Evolutionary conservation across 176 grass and related monocot genomes (phyloP), one percentile per base, ranked within the genome.

Genomic region (Eleusine indica): DNA sequence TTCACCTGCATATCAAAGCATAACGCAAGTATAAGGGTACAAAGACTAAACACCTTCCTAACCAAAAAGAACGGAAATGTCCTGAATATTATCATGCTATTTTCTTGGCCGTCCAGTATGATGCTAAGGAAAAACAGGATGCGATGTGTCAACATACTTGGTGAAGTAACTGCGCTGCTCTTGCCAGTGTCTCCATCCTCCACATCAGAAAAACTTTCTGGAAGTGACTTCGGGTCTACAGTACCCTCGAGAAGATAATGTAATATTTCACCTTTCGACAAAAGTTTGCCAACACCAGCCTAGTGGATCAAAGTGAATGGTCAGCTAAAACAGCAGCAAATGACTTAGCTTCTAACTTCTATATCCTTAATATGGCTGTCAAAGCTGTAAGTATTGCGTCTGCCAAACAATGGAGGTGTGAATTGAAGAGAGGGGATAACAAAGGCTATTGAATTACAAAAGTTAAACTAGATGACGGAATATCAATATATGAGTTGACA

Each of bases 181-280:
- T 73, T 73, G 71, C 54, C 60, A 48, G 15, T 10, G 32, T 83
- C 91, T 87, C 66, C 87, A 87, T 87, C 86, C 21, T 82, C 92
- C 41, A 48, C 70, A 47, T 93, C 93, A 85, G 82, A 74, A 28
- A 93, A 64, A 74, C 14, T 63, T 44, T 87, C 89, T 71, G 87
- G 53, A 86, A 90, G 79, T 22, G 70, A 78, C 74, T 48, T 78
- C 12, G 82, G 78, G 77, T 90, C 89, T 12, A 93, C 53, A 81
- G 76, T 80, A 39, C 89, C 93, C 80, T 95, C 96, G n/a, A 95
- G 80, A 78, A 95, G 54, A 87, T 85, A 88, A 69, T 90, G 91
- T 47, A 98, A 77, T 19, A 79, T 63, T 78, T 91, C 89, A 30
- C 80, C 87, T 82, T 87, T 95, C 19, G 85, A 70, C 74, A 93